A percentile compares a stretch with the other conserved stretches of the same genome.
Conservation (phyloP, 345 rosid genomes). For the Chamaenerion angustifolium region DNA sequence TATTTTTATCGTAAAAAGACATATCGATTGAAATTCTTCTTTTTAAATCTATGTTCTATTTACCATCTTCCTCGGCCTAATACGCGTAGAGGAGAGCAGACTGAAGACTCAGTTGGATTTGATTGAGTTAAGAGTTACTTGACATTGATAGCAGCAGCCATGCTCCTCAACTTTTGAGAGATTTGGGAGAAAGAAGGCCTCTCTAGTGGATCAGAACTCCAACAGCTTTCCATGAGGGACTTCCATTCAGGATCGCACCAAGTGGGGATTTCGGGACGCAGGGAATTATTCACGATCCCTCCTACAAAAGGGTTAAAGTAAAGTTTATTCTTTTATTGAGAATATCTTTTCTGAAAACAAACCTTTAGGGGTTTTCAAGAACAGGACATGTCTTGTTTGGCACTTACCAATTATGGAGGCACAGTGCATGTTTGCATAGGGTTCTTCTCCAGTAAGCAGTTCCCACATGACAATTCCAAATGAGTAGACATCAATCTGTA, state of each 20-base stretch:
- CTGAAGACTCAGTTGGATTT: background rate
- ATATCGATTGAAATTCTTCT: background rate
- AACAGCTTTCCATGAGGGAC: constrained; percentile 40
- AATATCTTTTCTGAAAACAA: too few species aligned
- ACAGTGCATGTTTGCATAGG: constrained; percentile 21
- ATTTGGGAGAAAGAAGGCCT: constrained; percentile 36
- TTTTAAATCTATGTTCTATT: background rate
- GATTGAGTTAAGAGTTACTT: constrained; percentile 2
- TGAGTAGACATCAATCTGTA: constrained; percentile 34
- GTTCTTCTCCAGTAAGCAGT: constrained; percentile 38
- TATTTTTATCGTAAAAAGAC: too few species aligned
- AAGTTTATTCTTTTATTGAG: background rate
- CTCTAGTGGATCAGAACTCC: constrained; percentile 25
- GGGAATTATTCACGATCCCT: constrained; percentile 20
- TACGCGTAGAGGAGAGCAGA: background rate
- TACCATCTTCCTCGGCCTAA: background rate
- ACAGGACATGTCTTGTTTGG: background rate
- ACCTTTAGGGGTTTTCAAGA: background rate
- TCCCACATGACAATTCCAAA: constrained; percentile 41
- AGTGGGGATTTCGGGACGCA: constrained; percentile 26
- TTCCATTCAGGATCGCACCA: constrained; percentile 36
- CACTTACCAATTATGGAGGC: constrained; percentile 26
- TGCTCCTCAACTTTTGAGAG: constrained; percentile 23
- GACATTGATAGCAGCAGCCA: constrained; percentile 24
- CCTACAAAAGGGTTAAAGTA: constrained; percentile 13